Percentiles rank a stretch among this genome's conserved stretches.
phyloP scores from a whole-genome alignment of 2,329 filamentous ascomycete species.

The Xylariaceae sp. region DNA sequence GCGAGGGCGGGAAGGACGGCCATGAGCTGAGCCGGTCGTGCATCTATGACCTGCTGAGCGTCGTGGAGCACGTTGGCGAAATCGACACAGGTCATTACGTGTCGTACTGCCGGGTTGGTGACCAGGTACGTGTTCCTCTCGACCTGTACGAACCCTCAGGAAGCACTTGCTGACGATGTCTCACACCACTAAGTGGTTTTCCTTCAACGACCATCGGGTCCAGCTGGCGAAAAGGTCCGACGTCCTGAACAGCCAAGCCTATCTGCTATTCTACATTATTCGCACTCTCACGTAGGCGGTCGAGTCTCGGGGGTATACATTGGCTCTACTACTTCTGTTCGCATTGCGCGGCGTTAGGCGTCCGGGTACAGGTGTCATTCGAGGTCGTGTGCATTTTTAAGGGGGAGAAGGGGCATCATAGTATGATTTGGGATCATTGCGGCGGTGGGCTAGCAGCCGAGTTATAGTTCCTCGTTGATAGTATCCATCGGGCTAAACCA shows the following conservation, averaged over 20 bases:
- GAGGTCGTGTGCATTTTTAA: constrained; percentile 12
- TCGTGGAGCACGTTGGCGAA: constrained; percentile 89
- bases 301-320: too few relatives aligned
- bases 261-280: constrained; percentile 82
- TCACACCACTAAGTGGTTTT: constrained; percentile 72
- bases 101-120: constrained; percentile 78
- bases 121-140: constrained; percentile 60
- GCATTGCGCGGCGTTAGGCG: constrained; percentile 24
- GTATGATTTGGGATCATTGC: too few relatives aligned
- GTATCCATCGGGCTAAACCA: background rate
- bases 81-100: constrained; percentile 88
- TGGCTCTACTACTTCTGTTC: too few relatives aligned
- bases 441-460: too few relatives aligned
- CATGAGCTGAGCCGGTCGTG: constrained; percentile 59
- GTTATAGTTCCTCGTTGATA: too few relatives aligned
- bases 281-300: constrained; percentile 38
- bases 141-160: too few relatives aligned
- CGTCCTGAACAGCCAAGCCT: constrained; percentile 80
- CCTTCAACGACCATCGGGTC: constrained; percentile 93
- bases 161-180: background rate
- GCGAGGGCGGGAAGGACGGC: constrained; percentile 43
- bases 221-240: constrained; percentile 77
- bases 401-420: constrained; percentile 20
- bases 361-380: constrained; percentile 11
- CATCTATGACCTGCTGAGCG: constrained; percentile 80